Conservation (phyloP, 1,139 yeast species). For the Yamadazyma jaroonii region DNA sequence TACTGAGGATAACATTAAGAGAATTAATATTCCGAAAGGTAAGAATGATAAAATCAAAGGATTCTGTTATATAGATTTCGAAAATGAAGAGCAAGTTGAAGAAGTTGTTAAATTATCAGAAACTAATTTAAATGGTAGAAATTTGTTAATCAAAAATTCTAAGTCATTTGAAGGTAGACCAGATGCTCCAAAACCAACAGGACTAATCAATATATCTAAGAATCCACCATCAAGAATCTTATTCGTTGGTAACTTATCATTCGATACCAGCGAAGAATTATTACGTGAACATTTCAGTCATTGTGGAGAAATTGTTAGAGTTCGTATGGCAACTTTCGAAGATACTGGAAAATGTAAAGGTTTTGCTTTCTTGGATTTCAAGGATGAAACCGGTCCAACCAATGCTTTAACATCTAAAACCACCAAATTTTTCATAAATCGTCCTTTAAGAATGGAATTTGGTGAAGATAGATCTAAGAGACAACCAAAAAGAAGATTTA, state of each 20-base stretch:
- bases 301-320: constrained; percentile 75
- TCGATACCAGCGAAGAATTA: constrained; percentile 84
- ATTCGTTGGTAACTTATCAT: constrained; percentile 90
- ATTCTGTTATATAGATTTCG: constrained; percentile 87
- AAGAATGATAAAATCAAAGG: constrained; percentile 70
- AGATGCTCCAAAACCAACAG: constrained; percentile 39
- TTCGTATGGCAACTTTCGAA: constrained; percentile 96
- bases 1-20: constrained; percentile 48
- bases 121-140: constrained; percentile 73
- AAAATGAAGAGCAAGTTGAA: constrained; percentile 59
- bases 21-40: constrained; percentile 62
- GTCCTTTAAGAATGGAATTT: constrained; percentile 81
- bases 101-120: constrained; percentile 71
- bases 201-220: constrained; percentile 40
- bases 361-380: constrained; percentile 88
- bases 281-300: constrained; percentile 75
- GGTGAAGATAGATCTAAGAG: constrained; percentile 95
- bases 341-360: constrained; percentile 97
- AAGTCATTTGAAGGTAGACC: constrained; percentile 89
- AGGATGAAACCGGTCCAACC: constrained; percentile 76
- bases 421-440: constrained; percentile 64
- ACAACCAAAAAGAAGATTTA: constrained; percentile 41
- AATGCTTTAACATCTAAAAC: constrained; percentile 73
- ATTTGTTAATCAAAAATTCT: constrained; percentile 78
- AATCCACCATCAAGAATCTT: constrained; percentile 88